Base-by-base conservation (phyloP, 345 rosid genomes). In the Eucalyptus fibrosa region DNA sequence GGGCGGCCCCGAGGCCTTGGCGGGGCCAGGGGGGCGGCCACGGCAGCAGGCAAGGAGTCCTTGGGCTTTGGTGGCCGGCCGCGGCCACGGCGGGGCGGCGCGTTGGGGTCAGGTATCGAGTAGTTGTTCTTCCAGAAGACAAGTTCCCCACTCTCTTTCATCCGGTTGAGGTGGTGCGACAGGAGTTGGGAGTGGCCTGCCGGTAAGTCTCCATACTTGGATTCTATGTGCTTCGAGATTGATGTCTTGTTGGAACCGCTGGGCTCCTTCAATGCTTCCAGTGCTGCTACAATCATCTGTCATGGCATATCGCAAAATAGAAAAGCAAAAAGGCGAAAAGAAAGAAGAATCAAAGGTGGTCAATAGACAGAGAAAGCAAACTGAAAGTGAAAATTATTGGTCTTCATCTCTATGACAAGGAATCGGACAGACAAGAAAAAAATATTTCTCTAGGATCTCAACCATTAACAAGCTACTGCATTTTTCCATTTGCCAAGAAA, bases 31-130 rank as follows among this genome's bases (percentile, higher is more conserved):
- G 51, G 40, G 26, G 86, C 93, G 5, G 60, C 50, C 44, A 13
- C 34, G 17, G 87, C 37, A 4, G 90, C 72, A 8, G 91, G 87
- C 55, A 87, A 8, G 4, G 93, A 92, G 50, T 14, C 93, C 93
- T 93, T 95, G 21, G 95, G 91, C 92, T 96, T 96, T 4, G 96
- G 97, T 7, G 97, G 98, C 51, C 98, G 93, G n/a, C 98, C 98
- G 1, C 97, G 96, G 40, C 98, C 97, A 7, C 97, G 94, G 89
- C 92, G 92, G 6, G 98, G 96, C 4, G 97, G 97, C 5, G 97
- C 94, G 67, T 90, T 91, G n/a, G 96, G 94, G 82, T 92, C 94
- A 47, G 89, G 69, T 45, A 91, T 94, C 77, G 30, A 86, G 92
- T 96, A 96, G 90, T 96, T 96, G 94, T 95, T 94, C 91, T 95